A percentile compares a stretch with the other conserved stretches of the same genome.
phyloP scores from a whole-genome alignment of 78 protist species.

The Isochrysis galbana region DNA sequence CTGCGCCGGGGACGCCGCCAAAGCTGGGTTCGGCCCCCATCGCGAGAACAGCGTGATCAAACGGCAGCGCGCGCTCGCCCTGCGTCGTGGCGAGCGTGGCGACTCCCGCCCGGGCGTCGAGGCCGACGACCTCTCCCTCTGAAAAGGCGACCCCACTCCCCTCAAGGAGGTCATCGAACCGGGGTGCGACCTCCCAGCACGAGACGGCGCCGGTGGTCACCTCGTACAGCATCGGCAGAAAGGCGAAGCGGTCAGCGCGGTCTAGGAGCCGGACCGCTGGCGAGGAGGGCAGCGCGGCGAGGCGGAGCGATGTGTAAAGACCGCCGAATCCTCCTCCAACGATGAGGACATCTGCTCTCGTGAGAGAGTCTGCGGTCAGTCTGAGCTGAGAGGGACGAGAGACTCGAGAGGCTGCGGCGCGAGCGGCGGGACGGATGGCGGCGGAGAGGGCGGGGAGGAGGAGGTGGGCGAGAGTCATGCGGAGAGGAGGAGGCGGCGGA shows the following conservation, averaged over 20 bases:
- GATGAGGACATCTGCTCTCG: background rate
- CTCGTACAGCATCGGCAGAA: constrained; percentile 1
- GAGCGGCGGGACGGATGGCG: too few relatives aligned
- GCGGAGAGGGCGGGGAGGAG: too few relatives aligned
- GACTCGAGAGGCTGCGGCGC: too few relatives aligned
- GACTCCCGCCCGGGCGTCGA: background rate
- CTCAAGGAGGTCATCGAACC: background rate
- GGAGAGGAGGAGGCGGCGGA: too few relatives aligned
- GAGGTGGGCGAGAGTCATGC: too few relatives aligned
- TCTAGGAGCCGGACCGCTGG: background rate
- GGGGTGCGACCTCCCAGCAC: background rate
- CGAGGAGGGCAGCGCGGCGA: background rate
- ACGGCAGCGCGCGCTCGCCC: background rate
- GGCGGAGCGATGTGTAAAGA: background rate
- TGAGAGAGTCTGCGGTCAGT: background rate
- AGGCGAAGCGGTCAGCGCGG: background rate
- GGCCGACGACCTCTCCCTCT: background rate
- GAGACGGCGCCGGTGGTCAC: background rate
- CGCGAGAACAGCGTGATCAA: background rate
- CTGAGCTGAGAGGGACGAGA: too few relatives aligned
- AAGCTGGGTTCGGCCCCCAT: background rate
- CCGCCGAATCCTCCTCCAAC: constrained; percentile 19
- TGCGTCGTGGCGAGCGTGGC: background rate
- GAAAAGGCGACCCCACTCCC: background rate
- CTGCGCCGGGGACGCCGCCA: background rate